Base-by-base conservation (phyloP, 805 yeast species). In the Hanseniaspora valbyensis region DNA sequence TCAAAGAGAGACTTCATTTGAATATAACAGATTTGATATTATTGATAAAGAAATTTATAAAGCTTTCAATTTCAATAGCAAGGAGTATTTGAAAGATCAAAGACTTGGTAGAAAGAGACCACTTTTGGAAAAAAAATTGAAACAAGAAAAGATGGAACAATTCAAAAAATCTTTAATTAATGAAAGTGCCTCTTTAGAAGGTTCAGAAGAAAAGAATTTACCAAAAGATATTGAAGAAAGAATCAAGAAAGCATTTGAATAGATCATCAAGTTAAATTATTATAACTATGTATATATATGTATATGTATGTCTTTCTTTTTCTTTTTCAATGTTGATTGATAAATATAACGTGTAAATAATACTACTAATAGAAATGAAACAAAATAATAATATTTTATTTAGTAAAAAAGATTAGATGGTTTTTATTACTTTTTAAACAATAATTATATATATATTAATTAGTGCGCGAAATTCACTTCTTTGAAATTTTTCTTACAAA, bases 1-100 rank as follows among this genome's bases (percentile, higher is more conserved):
- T 56, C 98, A 90, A 66, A 77, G 98, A 62, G 83, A 82, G 56
- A 77, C 77, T 53, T 78, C 89, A 0, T 78, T 74, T 59, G 78
- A 74, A 55, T 28, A 34, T n/a, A 21, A 41, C 8, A 42, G 24
- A 18, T 44, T 44, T 22, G 49, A 44, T 6, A 13, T 37, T 2
- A 10, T 44, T 37, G 49, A 44, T 26, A 44, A 30, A 44, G 37
- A 44, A 19, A 44, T 44, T 18, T 44, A 36, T 22, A 44, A 29
- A 29, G 49, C 39, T 18, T 21, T 38, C 21, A 16, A 44, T 44
- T 44, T 37, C 28, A 37, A 37, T 14, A 22, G 16, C n/a, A 22
- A 37, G 19, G 41, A 21, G n/a, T 37, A 37, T 14, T 14, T 37
- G 13, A 21, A 37, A 13, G 41, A 37, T 14, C 9, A 22, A 10